Conservation (phyloP, 176 grass and related monocot species). For the Otatea glauca region DNA sequence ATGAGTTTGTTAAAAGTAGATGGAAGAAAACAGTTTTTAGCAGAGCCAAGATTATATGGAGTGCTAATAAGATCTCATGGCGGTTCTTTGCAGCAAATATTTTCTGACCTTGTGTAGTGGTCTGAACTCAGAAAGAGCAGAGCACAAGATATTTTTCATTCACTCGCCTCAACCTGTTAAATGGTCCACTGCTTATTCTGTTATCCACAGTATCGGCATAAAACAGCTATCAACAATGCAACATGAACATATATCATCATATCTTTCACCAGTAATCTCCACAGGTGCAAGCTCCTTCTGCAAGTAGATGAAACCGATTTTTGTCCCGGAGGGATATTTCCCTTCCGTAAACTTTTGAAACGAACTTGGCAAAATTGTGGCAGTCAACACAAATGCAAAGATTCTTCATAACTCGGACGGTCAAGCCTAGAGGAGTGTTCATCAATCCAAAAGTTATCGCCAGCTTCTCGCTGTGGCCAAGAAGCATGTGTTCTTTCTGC, state of each 20-base stretch:
- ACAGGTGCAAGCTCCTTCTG: constrained; percentile 64
- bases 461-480: constrained; percentile 75
- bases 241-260: not conserved
- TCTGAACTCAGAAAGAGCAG: constrained; percentile 34
- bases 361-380: constrained; percentile 81
- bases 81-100: not conserved
- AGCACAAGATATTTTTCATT: constrained; percentile 6
- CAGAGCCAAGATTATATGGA: constrained; percentile 22
- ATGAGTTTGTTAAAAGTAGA: constrained; percentile 10
- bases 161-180: constrained; percentile 6
- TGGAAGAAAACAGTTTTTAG: constrained; percentile 13
- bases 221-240: constrained; percentile 7
- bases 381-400: constrained; percentile 84
- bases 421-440: constrained; percentile 43
- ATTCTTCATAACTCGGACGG: constrained; percentile 70
- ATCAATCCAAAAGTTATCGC: constrained; percentile 81
- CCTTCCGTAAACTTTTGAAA: constrained; percentile 65
- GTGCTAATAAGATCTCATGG: constrained; percentile 14
- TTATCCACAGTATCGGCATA: not conserved
- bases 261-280: constrained; percentile 72
- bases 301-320: constrained; percentile 70
- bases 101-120: not conserved
- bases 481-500: constrained; percentile 69
- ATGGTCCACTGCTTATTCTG: constrained; percentile 8
- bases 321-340: constrained; percentile 73